phyloP scores from a whole-genome alignment of 2,329 filamentous ascomycete genomes.

The Sphaerostilbella broomeana region DNA sequence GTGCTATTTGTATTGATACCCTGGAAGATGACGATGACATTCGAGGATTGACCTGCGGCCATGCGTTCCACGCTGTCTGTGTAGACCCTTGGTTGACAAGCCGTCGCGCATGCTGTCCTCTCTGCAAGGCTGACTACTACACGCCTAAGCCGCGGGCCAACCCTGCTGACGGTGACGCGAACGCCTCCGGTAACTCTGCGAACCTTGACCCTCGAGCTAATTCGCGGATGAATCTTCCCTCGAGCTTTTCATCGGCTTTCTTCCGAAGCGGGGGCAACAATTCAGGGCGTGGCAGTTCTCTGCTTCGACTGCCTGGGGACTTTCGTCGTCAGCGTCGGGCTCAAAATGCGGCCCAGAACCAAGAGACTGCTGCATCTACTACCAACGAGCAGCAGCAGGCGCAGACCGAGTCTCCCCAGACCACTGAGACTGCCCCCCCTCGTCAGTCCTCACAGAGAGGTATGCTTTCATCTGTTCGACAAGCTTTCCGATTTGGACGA shows the following conservation, averaged over 20 bases:
- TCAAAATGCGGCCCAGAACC: not conserved
- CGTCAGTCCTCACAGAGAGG: conserved; percentile 15
- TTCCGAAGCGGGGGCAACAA: conserved; percentile 21
- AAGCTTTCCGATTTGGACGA: conserved; percentile 27
- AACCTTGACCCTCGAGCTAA: conserved; percentile 33
- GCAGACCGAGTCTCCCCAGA: no score
- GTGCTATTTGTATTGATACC: conserved; percentile 91
- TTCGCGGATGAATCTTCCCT: conserved; percentile 43
- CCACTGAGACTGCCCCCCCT: not conserved
- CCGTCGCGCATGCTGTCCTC: conserved; percentile 86
- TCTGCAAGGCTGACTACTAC: conserved; percentile 98
- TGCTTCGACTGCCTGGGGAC: conserved; percentile 2
- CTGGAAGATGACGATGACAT: conserved; percentile 95
- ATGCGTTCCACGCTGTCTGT: conserved; percentile 94
- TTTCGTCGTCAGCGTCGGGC: conserved; percentile 2
- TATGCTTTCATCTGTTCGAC: conserved; percentile 27
- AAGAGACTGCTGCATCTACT: not conserved
- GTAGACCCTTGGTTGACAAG: conserved; percentile 96
- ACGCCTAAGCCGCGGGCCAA: conserved; percentile 76
- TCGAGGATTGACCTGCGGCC: conserved; percentile 88
- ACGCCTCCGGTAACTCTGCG: conserved; percentile 13
- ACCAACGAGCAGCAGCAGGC: conserved; percentile 3
- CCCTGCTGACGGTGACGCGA: conserved; percentile 25
- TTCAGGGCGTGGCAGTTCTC: conserved; percentile 3
- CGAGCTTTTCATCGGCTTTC: conserved; percentile 35